Base-by-base conservation (phyloP, 176 grass and related monocot genomes). In the Triticum urartu region DNA sequence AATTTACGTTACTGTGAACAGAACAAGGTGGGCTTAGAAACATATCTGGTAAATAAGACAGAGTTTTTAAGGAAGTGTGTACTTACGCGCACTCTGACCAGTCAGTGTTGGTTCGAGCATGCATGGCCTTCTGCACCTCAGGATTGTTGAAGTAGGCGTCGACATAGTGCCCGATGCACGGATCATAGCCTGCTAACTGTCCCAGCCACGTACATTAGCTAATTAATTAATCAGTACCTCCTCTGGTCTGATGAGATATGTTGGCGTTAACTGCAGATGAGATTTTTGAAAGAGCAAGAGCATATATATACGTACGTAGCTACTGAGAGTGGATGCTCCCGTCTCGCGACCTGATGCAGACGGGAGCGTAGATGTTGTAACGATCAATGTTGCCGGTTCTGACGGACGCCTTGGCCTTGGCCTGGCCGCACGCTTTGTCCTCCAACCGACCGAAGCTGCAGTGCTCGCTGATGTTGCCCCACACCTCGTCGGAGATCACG, bases 301-400 rank as follows among this genome's bases (percentile, higher is more conserved):
- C 40, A 43, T 43, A 9, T 9, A 2, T 10, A 3, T 42, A 20
- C 18, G 18, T 58, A 58, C 18, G 54, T 20, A 58, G 18, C 17
- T 6, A 58, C 54, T 18, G 54, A n/a, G 54, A 58, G 18, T 8
- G 6, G 5, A 58, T 0, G 17, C 14, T 58, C 54, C 18, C 6
- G 18, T 58, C 54, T 14, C 6, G 4, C 54, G 18, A 58, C 13
- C 30, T 18, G 20, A 86, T 1, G 66, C 85, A 90, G 38, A 83
- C 33, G n/a, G 89, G 84, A 65, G 79, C 84, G 34, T 91, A 91
- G 21, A 91, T 87, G 79, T 91, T 80, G 85, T 91, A 91, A 13
- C 0, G 0, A 84, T 87, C 64, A 26, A 87, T 74, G 1, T 4
- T 7, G 21, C 89, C 85, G 47, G 15, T 7, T 0, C 62, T 71